A percentile compares a stretch with the other conserved stretches of the same genome.
These are phyloP conservation scores for Schwanniomyces pseudopolymorphus DNA, from an alignment of 805 yeast genomes.

Conservation along the genomic window DNA sequence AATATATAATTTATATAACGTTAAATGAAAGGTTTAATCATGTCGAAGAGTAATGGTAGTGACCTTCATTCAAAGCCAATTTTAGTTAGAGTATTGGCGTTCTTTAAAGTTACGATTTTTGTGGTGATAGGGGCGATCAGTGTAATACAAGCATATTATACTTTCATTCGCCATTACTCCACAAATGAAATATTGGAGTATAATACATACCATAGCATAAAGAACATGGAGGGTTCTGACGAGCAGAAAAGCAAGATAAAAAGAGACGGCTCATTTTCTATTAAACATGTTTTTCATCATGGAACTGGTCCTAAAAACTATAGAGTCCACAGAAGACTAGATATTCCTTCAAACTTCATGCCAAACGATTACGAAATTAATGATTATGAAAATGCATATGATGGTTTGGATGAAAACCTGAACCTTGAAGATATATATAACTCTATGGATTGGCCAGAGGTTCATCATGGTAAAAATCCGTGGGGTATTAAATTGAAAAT, in stretches of 20 bases:
- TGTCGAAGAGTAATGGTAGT: background rate
- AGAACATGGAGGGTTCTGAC: background rate
- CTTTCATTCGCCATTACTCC: background rate
- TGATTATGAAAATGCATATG: background rate
- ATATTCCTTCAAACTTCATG: conserved; percentile 43
- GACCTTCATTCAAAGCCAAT: background rate
- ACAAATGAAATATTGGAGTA: background rate
- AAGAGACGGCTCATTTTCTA: background rate
- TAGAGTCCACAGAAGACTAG: conserved; percentile 48
- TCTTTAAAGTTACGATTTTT: background rate
- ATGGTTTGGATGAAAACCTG: conserved; percentile 1
- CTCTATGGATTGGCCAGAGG: conserved; percentile 37
- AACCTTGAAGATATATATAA: conserved; percentile 18
- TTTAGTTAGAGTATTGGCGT: background rate
- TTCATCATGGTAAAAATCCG: conserved; percentile 34
- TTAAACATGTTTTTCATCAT: conserved; percentile 64
- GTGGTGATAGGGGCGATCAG: background rate
- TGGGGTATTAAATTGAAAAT: conserved; percentile 37
- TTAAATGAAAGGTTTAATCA: background rate
- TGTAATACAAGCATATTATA: background rate
- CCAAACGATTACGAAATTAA: background rate
- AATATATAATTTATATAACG: background rate
- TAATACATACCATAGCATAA: background rate
- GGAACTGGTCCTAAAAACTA: conserved; percentile 46
- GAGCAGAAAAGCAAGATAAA: background rate